Evolutionary conservation across 2,329 filamentous ascomycete species (phyloP).

Genomic region (Zymoseptoria crescenta): DNA sequence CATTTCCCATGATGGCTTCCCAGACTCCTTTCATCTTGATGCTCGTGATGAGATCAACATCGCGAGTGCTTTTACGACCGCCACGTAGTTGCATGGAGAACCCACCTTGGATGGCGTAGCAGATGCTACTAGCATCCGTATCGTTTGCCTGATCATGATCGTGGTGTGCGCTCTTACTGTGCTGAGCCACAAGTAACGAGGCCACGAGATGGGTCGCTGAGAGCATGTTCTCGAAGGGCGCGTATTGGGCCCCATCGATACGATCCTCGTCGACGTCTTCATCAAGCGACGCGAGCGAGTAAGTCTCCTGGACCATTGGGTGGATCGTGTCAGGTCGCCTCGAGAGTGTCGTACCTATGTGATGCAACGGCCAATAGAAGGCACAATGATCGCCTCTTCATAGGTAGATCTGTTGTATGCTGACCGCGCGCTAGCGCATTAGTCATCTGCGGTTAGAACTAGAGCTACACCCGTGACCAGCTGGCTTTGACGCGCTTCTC

Average conservation of each 20-base stretch:
- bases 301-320: conserved; percentile 2
- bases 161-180: neutral
- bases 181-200: neutral
- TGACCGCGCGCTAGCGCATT: too few relatives aligned
- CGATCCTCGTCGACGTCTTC: conserved; percentile 2
- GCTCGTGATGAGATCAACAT: conserved; percentile 4
- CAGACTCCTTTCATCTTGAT: conserved; percentile 8
- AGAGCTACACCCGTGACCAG: too few relatives aligned
- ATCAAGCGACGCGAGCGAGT: conserved; percentile 1
- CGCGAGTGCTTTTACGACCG: conserved; percentile 5
- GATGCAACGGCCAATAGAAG: too few relatives aligned
- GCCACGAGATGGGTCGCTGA: conserved; percentile 1
- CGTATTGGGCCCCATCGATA: neutral
- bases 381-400: too few relatives aligned
- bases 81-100: conserved; percentile 7
- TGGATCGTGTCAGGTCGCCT: conserved; percentile 1
- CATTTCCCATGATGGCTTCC: conserved; percentile 1
- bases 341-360: too few relatives aligned
- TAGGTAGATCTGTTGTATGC: too few relatives aligned
- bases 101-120: conserved; percentile 5
- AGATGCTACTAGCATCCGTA: neutral
- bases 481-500: too few relatives aligned
- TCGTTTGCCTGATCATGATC: too few relatives aligned
- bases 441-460: too few relatives aligned
- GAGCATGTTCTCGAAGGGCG: conserved; percentile 2